Percentiles rank a stretch among this genome's conserved stretches.
These are phyloP conservation scores for Eucalyptus cloeziana DNA, from an alignment of 345 rosid species.

Conservation along the genomic window DNA sequence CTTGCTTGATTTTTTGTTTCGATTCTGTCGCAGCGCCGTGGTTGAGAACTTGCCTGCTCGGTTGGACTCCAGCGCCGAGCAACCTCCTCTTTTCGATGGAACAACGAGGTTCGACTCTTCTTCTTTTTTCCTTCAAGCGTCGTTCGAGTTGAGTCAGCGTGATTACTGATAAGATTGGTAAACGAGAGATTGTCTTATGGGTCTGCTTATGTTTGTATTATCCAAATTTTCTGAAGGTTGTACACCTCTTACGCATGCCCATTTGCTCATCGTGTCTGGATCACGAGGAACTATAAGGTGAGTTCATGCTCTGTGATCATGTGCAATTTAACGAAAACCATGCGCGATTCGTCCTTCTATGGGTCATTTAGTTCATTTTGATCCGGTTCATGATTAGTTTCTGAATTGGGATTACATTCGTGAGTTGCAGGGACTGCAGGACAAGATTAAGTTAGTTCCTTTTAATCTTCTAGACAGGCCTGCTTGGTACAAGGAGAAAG, in stretches of 20 bases:
- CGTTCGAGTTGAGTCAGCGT: neutral
- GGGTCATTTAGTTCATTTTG: neutral
- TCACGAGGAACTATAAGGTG: constrained; percentile 84
- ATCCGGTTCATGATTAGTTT: neutral
- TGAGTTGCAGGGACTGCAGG: constrained; percentile 59
- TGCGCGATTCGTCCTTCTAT: neutral
- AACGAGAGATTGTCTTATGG: neutral
- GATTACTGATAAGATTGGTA: neutral
- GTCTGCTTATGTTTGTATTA: neutral
- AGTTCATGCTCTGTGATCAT: neutral
- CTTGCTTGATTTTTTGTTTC: neutral
- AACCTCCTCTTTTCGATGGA: constrained; percentile 68
- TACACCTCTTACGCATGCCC: constrained; percentile 60
- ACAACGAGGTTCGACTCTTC: constrained; percentile 39
- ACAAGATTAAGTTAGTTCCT: constrained; percentile 71
- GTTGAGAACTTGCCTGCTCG: constrained; percentile 36
- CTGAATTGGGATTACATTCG: neutral
- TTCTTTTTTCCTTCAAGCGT: neutral
- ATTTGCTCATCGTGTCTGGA: constrained; percentile 82
- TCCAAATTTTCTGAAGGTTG: constrained; percentile 22
- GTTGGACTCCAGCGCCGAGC: constrained; percentile 43
- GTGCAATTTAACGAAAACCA: neutral
- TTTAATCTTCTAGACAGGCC: constrained; percentile 65
- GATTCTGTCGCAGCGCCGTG: constrained; percentile 1
- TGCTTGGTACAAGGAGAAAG: constrained; percentile 85